Conservation (phyloP, 2,329 filamentous ascomycete species). For the Talaromyces sp. region DNA sequence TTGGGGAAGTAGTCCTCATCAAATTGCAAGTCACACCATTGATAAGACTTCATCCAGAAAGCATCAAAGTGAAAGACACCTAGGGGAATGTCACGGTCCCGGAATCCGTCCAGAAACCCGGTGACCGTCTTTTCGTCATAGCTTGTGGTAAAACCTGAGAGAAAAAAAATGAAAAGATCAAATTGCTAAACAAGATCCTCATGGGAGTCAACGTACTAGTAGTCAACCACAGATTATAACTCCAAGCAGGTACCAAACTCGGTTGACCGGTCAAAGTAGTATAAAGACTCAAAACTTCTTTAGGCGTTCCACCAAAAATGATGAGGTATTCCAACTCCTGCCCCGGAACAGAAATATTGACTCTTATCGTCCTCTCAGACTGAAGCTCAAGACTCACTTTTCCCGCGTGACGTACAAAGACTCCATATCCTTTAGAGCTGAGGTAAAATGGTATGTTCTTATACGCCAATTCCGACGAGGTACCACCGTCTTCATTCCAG, state of each 20-base stretch:
- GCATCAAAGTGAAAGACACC: conserved; percentile 75
- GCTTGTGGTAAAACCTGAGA: conserved; percentile 59
- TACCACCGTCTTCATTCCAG: conserved; percentile 56
- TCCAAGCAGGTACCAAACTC: conserved; percentile 66
- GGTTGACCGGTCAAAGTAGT: conserved; percentile 65
- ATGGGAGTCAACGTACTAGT: conserved; percentile 43
- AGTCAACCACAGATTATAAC: conserved; percentile 72
- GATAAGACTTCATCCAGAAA: conserved; percentile 74
- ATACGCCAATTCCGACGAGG: conserved; percentile 40
- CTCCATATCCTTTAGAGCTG: conserved; percentile 66
- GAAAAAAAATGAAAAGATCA: not conserved
- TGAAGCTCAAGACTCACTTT: conserved; percentile 70
- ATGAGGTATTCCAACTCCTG: conserved; percentile 72
- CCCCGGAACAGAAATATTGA: conserved; percentile 66
- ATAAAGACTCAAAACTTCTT: conserved; percentile 68
- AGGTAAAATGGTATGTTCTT: conserved; percentile 44
- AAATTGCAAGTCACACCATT: conserved; percentile 73
- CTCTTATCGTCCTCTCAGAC: conserved; percentile 67
- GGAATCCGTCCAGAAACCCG: conserved; percentile 66
- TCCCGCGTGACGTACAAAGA: conserved; percentile 70
- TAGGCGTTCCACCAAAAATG: conserved; percentile 68
- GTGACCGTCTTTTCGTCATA: conserved; percentile 69
- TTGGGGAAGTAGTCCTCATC: conserved; percentile 67
- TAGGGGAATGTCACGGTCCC: conserved; percentile 60
- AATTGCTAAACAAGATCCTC: not conserved